Percentiles rank a stretch among this genome's conserved stretches.
Evolutionary conservation across 768 basidiomycete species (phyloP).

Genomic region (Nevesoporus exiguus): DNA sequence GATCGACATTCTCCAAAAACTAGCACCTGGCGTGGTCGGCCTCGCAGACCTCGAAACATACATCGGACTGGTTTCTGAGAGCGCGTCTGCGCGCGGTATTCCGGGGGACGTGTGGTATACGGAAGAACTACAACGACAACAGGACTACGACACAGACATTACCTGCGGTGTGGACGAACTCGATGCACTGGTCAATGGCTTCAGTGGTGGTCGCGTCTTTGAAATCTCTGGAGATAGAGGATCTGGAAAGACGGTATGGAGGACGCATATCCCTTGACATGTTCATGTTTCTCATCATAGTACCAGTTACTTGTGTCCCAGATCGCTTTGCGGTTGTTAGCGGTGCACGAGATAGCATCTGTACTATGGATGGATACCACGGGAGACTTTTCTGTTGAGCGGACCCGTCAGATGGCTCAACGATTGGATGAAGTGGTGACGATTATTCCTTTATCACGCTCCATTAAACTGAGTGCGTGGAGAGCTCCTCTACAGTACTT

Average conservation of each 20-base stretch:
- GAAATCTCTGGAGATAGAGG: slow-evolving; percentile 66
- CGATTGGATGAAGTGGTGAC: slow-evolving; percentile 26
- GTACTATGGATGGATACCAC: slow-evolving; percentile 72
- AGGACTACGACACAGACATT: slow-evolving; percentile 8
- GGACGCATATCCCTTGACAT: not conserved
- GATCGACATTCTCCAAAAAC: slow-evolving; percentile 46
- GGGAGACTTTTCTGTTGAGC: slow-evolving; percentile 59
- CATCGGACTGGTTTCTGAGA: slow-evolving; percentile 38
- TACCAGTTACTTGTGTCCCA: slow-evolving; percentile 60
- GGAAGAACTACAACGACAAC: slow-evolving; percentile 13
- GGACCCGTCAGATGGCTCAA: slow-evolving; percentile 39
- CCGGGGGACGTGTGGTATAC: slow-evolving; percentile 29
- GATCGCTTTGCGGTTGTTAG: slow-evolving; percentile 52
- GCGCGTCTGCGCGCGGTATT: slow-evolving; percentile 42
- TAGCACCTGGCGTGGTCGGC: slow-evolving; percentile 48
- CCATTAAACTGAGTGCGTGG: slow-evolving; percentile 3
- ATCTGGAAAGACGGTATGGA: slow-evolving; percentile 67
- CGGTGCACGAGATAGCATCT: slow-evolving; percentile 31
- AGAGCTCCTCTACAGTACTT: slow-evolving; percentile 37
- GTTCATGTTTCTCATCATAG: slow-evolving; percentile 2
- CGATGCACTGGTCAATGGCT: slow-evolving; percentile 50
- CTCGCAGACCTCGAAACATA: slow-evolving; percentile 46
- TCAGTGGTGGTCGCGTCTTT: slow-evolving; percentile 51
- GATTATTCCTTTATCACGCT: slow-evolving; percentile 2
- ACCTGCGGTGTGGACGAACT: slow-evolving; percentile 44